Evolutionary conservation across 768 basidiomycete genomes (phyloP), one percentile per base, ranked within the genome.

Genomic region (Boletus subparvulus): DNA sequence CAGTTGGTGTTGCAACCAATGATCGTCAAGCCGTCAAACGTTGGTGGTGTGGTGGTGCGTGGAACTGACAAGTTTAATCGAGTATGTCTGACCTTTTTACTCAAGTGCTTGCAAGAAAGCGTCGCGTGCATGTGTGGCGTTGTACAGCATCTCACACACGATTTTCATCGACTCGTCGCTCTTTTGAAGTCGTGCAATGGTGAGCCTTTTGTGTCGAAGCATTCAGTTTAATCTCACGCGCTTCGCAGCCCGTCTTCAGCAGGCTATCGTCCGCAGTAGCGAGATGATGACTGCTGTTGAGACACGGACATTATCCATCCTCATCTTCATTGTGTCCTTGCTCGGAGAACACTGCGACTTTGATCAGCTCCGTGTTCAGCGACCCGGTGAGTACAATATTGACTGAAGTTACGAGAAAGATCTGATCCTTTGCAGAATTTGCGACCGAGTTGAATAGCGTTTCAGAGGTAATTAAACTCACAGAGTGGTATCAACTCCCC

Each of bases 101-200:
- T 26, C 42, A 2, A 94, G 89, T 86, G 89, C 21, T 72, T 98
- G 33, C 93, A 95, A 75, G 97, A 98, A 72, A 85, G 86, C 13
- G 90, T 98, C 14, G 92, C 92, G 0, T 98, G 95, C 61, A 86
- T 96, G 76, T 96, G 94, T 67, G 82, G 84, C 0, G 89, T 90
- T 1, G 87, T 95, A 1, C 85, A 86, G 49, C 75, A 90, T 61
- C 78, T 98, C 17, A 98, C 97, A 0, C 90, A 92, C 56, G 94
- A 98, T 62, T 96, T 87, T 63, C 74, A 74, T 16, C 82, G 86
- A 36, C 78, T 98, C 17, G 82, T 94, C 26, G 86, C 84, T 35
- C 78, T 98, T 5, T 69, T 98, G 60, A 89, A 89, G 62, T 93
- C 92, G 0, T 95, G 92, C 72, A 90, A 94, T 64, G 78, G 93